Evolutionary conservation across 2,329 filamentous ascomycete species (phyloP).

Genomic region (Amesomyces nigricolor): DNA sequence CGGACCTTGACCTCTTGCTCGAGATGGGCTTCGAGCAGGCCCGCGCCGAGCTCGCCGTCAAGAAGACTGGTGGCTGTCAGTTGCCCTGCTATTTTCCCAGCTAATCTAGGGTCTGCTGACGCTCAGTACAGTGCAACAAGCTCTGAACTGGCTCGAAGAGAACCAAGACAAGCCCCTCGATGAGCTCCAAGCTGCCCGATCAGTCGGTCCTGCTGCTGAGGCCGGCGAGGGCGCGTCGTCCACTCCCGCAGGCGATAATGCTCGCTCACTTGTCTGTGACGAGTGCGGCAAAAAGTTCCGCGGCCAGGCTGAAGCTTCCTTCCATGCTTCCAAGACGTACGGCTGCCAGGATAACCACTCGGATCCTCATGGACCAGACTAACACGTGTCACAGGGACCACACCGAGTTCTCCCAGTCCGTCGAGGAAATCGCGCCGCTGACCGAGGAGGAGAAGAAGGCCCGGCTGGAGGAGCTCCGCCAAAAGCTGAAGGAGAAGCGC

Average conservation of each 20-base stretch:
- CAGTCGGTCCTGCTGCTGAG: conserved; percentile 29
- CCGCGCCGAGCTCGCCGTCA: conserved; percentile 75
- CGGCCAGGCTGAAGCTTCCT: conserved; percentile 74
- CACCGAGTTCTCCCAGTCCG: conserved; percentile 86
- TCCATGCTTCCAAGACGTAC: conserved; percentile 81
- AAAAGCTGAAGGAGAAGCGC: conserved; percentile 67
- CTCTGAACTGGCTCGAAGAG: conserved; percentile 89
- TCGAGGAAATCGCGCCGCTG: conserved; percentile 82
- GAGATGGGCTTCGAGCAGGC: conserved; percentile 80
- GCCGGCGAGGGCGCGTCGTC: conserved; percentile 47
- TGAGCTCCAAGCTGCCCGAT: conserved; percentile 56
- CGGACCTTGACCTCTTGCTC: conserved; percentile 56
- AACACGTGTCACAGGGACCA: conserved; percentile 56
- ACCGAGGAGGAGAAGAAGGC: conserved; percentile 87
- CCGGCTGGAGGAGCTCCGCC: conserved; percentile 68
- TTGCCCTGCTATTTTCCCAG: conserved; percentile 17
- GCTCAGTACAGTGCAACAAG: conserved; percentile 63
- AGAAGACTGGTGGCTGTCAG: conserved; percentile 74
- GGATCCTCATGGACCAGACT: neutral
- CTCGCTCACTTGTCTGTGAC: conserved; percentile 83
- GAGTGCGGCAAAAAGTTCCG: conserved; percentile 91
- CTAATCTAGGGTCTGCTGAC: conserved; percentile 21
- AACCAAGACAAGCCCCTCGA: conserved; percentile 85
- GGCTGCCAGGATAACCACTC: conserved; percentile 26
- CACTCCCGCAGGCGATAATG: conserved; percentile 61